Evolutionary conservation across 1,139 yeast species (phyloP), one percentile per base, ranked within the genome.

Genomic region (Taphrina populina): DNA sequence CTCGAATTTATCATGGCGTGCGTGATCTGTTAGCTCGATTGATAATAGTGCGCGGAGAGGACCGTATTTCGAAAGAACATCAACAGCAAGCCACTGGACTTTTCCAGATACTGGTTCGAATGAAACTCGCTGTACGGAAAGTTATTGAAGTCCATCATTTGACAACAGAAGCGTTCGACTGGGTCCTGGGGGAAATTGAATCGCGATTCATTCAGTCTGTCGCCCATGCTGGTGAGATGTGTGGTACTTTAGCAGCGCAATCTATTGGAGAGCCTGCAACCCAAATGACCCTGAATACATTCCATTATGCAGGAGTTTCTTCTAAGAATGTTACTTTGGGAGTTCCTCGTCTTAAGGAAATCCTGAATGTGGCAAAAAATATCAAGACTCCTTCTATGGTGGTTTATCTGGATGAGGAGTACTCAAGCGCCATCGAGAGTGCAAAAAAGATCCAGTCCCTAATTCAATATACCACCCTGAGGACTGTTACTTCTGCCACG

Each of bases 301-400:
- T 94, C 95, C 99, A 94, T 77, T 94, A 90, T 77, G 99, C 99
- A 27, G 99, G 99, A 85, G 98, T 94, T 61, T 92, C 97, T 36
- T 90, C 97, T 8, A 94, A 92, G 83, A 94, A 94, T 71, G 98
- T 94, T 60, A 94, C 99, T 3, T 81, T 95, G 65, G 99, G 99
- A 81, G 98, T 94, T 69, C 99, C 99, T 63, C 95, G 99, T 78
- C 80, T 94, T 72, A 94, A 94, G 80, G 99, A 94, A 77, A 94
- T 94, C 80, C 80, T 94, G 71, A 92, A 92, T 70, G 98, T 94
- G 63, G 98, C 99, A 17, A 94, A 92, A 75, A 90, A 87, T 66
- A 88, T 92, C 77, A 92, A 90, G 72, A 94, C 99, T n/a, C 99
- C 99, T 17, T 95, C 96, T 10, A 77, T 92, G 71, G 88, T 96